phyloP scores from a whole-genome alignment of 2,329 filamentous ascomycete genomes.

The Aaosphaeria pasadenensis region DNA sequence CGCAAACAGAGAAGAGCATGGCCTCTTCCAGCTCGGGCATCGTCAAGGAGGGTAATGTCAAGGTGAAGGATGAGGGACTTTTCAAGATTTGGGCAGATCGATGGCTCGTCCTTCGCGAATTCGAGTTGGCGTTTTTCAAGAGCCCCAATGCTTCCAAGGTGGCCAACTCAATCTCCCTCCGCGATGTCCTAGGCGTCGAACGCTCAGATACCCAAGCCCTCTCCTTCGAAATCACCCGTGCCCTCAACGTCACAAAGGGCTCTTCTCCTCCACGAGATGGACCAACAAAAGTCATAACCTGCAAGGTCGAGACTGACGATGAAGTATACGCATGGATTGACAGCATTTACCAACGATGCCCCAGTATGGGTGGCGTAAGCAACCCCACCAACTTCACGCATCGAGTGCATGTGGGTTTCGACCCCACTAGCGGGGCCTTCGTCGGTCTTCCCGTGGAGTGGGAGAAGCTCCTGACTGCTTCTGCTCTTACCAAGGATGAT shows the following conservation, averaged over 20 bases:
- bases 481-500: constrained; percentile 96
- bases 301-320: constrained; percentile 91
- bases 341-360: constrained; percentile 93
- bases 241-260: constrained; percentile 53
- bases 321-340: constrained; percentile 99
- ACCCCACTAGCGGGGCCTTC: constrained; percentile 91
- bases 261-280: constrained; percentile 77
- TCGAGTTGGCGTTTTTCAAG: constrained; percentile 92
- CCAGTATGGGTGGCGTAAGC: constrained; percentile 96
- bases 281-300: constrained; percentile 78
- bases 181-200: constrained; percentile 85
- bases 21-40: constrained; percentile 29
- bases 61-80: constrained; percentile 87
- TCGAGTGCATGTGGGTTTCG: constrained; percentile 95
- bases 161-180: constrained; percentile 78
- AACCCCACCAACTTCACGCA: constrained; percentile 98
- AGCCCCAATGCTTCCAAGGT: constrained; percentile 77
- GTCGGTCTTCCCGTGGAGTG: constrained; percentile 92
- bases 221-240: constrained; percentile 88
- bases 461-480: constrained; percentile 94
- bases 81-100: constrained; percentile 86
- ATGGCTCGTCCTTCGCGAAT: constrained; percentile 87
- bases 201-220: constrained; percentile 88
- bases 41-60: constrained; percentile 68
- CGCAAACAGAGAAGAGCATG: constrained; percentile 40